These are phyloP conservation scores for Neofusicoccum sp. DNA, from an alignment of 2,329 filamentous ascomycete species.

Conservation along the genomic window DNA sequence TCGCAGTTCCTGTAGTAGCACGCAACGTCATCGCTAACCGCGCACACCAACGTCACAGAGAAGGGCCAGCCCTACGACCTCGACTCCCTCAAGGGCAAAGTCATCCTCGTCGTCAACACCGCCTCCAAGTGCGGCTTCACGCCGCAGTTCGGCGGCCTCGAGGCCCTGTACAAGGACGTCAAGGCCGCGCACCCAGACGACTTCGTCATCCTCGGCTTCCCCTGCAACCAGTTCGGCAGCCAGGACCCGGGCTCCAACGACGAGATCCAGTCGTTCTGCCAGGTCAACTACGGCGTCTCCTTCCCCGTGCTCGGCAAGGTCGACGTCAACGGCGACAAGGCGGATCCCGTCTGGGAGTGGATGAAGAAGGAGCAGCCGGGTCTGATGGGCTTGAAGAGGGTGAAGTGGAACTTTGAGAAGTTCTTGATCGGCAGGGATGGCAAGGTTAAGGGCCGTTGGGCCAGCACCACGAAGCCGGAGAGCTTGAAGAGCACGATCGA, in stretches of 20 bases:
- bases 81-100: conserved; percentile 77
- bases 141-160: conserved; percentile 86
- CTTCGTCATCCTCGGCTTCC: conserved; percentile 89
- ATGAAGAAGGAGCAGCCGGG: conserved; percentile 72
- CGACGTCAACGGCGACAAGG: conserved; percentile 85
- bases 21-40: too few species aligned
- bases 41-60: conserved; percentile 2
- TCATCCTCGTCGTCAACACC: conserved; percentile 94
- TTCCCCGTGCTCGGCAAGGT: conserved; percentile 92
- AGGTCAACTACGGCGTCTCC: conserved; percentile 87
- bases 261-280: conserved; percentile 71
- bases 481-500: conserved; percentile 71
- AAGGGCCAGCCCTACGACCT: conserved; percentile 72
- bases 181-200: conserved; percentile 67
- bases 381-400: conserved; percentile 78
- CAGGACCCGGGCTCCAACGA: conserved; percentile 79
- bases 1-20: not conserved
- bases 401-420: conserved; percentile 99
- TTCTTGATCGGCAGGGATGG: conserved; percentile 87
- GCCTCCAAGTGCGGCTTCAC: conserved; percentile 99
- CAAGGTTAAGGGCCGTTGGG: conserved; percentile 81
- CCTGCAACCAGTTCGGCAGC: conserved; percentile 93
- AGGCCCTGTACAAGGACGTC: conserved; percentile 81
- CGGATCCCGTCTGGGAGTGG: conserved; percentile 77
- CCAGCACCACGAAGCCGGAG: conserved; percentile 84